phyloP scores from a whole-genome alignment of 257 asterid genomes.

The Marsdenia floribunda region DNA sequence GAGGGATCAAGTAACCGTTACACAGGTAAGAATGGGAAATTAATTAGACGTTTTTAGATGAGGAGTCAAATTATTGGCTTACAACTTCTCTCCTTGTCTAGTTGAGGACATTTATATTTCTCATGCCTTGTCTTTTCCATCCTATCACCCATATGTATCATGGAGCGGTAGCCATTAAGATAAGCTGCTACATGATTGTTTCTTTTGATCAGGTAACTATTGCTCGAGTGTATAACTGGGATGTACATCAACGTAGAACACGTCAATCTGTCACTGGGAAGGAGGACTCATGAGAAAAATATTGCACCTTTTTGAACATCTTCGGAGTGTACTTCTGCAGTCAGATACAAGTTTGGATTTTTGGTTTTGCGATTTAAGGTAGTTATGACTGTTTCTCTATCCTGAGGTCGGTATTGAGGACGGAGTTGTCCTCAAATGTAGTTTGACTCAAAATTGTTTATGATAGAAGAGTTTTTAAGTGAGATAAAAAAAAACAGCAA shows the following conservation, averaged over 20 bases:
- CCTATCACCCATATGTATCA: not conserved
- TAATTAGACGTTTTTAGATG: not conserved
- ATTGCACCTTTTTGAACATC: not conserved
- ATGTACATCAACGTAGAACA: constrained; percentile 76
- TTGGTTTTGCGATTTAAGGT: constrained; percentile 6
- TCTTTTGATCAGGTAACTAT: constrained; percentile 60
- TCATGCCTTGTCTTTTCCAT: not conserved
- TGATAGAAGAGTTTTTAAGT: not conserved
- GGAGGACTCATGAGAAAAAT: constrained; percentile 36
- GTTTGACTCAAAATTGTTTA: constrained; percentile 6
- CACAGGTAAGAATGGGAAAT: constrained; percentile 50
- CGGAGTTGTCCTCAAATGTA: constrained; percentile 4
- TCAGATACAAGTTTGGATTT: constrained; percentile 16
- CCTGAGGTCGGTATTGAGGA: constrained; percentile 5
- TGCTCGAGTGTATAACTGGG: constrained; percentile 94
- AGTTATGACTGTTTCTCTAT: not conserved
- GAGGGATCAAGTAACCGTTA: constrained; percentile 86
- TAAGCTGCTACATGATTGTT: not conserved
- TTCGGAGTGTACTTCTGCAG: constrained; percentile 14
- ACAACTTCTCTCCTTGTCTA: not conserved
- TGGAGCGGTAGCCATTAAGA: not conserved
- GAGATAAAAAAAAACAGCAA: not conserved
- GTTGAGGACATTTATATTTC: not conserved
- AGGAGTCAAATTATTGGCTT: not conserved
- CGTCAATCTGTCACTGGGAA: constrained; percentile 42